Evolutionary conservation across 208 protist species (phyloP).

Genomic region (Acanthamoeba rhysodes): DNA sequence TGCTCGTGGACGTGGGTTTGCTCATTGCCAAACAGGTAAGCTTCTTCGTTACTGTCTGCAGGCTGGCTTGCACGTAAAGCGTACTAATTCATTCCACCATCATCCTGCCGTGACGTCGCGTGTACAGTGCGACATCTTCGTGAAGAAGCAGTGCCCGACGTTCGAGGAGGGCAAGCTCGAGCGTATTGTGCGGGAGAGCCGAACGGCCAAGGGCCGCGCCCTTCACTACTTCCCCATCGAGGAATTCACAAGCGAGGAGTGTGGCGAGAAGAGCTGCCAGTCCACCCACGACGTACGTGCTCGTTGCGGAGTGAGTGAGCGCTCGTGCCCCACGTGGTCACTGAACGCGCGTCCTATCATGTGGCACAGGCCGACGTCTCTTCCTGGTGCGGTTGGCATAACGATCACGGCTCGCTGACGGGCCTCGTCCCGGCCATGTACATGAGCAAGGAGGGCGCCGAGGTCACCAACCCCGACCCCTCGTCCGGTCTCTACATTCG

Average conservation of each 20-base stretch:
- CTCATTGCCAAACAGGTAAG: conserved; percentile 85
- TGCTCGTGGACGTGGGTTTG: conserved; percentile 84
- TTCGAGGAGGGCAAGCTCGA: conserved; percentile 77
- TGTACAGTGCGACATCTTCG: conserved; percentile 41
- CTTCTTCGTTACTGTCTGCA: background rate
- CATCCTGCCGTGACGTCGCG: background rate
- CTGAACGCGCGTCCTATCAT: background rate
- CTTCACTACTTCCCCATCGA: conserved; percentile 88
- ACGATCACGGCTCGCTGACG: conserved; percentile 88
- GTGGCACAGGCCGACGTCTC: conserved; percentile 15
- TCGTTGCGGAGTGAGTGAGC: background rate
- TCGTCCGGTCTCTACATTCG: conserved; percentile 84
- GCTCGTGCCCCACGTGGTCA: background rate
- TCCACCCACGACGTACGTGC: background rate
- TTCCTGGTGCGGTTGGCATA: conserved; percentile 90
- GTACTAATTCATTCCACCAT: background rate
- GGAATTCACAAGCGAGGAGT: conserved; percentile 30
- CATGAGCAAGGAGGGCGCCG: conserved; percentile 47
- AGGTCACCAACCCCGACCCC: conserved; percentile 79
- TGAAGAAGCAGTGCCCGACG: conserved; percentile 16
- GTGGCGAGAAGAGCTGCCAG: conserved; percentile 58
- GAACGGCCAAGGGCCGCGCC: conserved; percentile 83
- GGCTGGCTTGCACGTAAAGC: background rate
- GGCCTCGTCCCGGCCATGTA: conserved; percentile 87
- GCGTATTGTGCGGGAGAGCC: conserved; percentile 77